Base-by-base conservation (phyloP, 177 flowering plant genomes). In the Telopea speciosissima region DNA sequence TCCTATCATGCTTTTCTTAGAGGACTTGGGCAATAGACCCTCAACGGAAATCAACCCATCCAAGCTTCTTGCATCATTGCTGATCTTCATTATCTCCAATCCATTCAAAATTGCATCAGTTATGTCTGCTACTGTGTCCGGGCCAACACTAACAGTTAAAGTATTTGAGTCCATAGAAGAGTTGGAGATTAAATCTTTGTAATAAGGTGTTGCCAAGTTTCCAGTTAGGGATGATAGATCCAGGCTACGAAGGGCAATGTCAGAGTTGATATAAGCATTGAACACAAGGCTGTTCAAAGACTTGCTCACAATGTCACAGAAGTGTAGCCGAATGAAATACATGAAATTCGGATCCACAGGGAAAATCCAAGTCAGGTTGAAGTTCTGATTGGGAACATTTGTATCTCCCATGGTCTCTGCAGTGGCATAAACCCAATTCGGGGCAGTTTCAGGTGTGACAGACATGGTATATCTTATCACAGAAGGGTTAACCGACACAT, bases 21-120 rank as follows among this genome's bases (percentile, higher is more conserved):
- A 70, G 28, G 62, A 28, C 22, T 75, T 62, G 62, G 70, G 77
- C 62, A 70, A 67, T 65, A 75, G 66, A 22, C 62, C 42, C 14
- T 67, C 66, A 45, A 75, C 73, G 7, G 77, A 25, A 70, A 63
- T 66, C 62, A 67, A 49, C 49, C 77, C 77, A 40, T 67, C 68
- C 67, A 75, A 52, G 54, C 77, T 75, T 61, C 56, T 62, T 12
- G 56, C 73, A 19, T 65, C 33, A 21, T 70, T 67, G 62, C 68
- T 75, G 33, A 80, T 72, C 79, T 78, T 73, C 83, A 81, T 78
- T 54, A 81, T 78, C 77, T 81, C 83, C 75, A 81, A 63, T 31
- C 83, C 83, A 73, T 81, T 81, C 49, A 81, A 56, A 28, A 71
- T 71, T 24, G 83, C 83, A 72, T 75, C 56, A 31, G 44, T n/a